Evolutionary conservation across 78 protist genomes (phyloP), one percentile per base, ranked within the genome.

Genomic region (Guillardia theta): DNA sequence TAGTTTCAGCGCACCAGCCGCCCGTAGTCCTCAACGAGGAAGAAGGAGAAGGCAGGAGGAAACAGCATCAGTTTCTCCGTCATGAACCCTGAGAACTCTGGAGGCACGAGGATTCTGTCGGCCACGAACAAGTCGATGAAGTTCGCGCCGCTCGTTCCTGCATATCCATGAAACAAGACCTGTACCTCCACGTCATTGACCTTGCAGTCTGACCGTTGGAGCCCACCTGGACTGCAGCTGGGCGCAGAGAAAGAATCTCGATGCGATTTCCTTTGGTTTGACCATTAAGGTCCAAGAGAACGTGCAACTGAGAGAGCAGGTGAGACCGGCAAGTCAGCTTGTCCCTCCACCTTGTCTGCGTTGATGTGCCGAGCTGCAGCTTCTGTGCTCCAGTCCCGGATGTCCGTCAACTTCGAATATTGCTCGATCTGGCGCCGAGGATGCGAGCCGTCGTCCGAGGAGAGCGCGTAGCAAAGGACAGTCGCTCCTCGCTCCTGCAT

Each of bases 1-100:
- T n/a, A n/a, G n/a, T n/a, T n/a, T n/a, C n/a, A n/a, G n/a, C n/a
- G n/a, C n/a, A n/a, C n/a, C n/a, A n/a, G n/a, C n/a, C n/a, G 45
- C n/a, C 83, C 83, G 83, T 70, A 70, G 33, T 70, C 83, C 41
- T 70, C 83, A 24, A 70, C 9, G 41, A 70, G 83, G 83, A 70
- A 70, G 41, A 70, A 70, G 83, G 83, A 70, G 83, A 70, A 70
- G 83, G 45, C 36, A 18, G 41, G 46, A 24, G 83, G 70, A 30
- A 58, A 30, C 39, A 58, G 70, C 27, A 58, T 24, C 70, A 58
- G 70, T 24, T 30, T 1, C 70, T 58, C 70, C 27, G 70, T 1
- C 70, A 24, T 27, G 70, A 27, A 6, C 27, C 39, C 6, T 0
- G 83, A 1, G 21, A 70, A 10, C 41, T 70, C 83, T 4, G 83